Evolutionary conservation across 495 filamentous ascomycete species (phyloP).

Genomic region (Articulospora tetracladia): DNA sequence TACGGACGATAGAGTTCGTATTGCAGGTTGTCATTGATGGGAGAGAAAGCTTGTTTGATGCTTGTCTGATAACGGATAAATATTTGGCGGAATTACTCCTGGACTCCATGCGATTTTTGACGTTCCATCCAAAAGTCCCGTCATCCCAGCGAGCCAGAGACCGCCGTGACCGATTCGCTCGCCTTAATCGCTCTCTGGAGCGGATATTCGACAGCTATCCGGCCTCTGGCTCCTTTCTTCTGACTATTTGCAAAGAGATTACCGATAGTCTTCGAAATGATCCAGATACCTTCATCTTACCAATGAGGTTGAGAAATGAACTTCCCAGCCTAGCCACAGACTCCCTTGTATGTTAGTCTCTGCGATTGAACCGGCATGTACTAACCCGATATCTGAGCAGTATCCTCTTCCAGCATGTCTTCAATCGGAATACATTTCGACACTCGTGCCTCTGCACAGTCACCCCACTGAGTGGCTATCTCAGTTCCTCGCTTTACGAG

Average conservation of each 20-base stretch:
- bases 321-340: slow-evolving; percentile 31
- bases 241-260: slow-evolving; percentile 32
- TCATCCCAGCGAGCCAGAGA: slow-evolving; percentile 23
- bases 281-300: slow-evolving; percentile 30
- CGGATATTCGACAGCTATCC: slow-evolving; percentile 33
- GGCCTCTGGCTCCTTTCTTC: slow-evolving; percentile 29
- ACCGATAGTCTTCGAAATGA: slow-evolving; percentile 28
- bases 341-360: slow-evolving; percentile 22
- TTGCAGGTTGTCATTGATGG: slow-evolving; percentile 30
- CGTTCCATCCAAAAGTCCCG: slow-evolving; percentile 33
- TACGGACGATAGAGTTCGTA: slow-evolving; percentile 33
- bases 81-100: slow-evolving; percentile 33
- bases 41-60: slow-evolving; percentile 31
- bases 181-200: slow-evolving; percentile 31
- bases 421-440: slow-evolving; percentile 23
- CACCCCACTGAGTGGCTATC: slow-evolving; percentile 27
- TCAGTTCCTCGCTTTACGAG: slow-evolving; percentile 32
- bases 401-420: slow-evolving; percentile 23
- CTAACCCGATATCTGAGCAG: slow-evolving; percentile 7
- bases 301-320: slow-evolving; percentile 25
- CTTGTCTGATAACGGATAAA: slow-evolving; percentile 27
- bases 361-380: not conserved
- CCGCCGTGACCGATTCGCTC: slow-evolving; percentile 32
- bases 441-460: slow-evolving; percentile 23
- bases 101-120: slow-evolving; percentile 31